Base-by-base conservation (phyloP, 106 monocot species). In the Hemerocallis citrina region DNA sequence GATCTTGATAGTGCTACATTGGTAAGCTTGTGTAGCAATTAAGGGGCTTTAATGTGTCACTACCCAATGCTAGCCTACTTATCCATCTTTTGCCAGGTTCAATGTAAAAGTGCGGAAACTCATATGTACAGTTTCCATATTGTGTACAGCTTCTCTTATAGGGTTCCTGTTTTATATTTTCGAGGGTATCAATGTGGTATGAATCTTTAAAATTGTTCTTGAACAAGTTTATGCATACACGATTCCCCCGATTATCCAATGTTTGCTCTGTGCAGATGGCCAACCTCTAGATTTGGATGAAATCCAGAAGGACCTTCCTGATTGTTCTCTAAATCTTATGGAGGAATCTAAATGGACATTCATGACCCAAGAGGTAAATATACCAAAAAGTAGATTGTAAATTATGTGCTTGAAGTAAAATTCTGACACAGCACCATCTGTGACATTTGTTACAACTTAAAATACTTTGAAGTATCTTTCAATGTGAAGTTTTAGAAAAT, bases 341-440 rank as follows among this genome's bases (percentile, higher is more conserved):
- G 73, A 37, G 22, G 82, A 92, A 51, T 88, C 88, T 44, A 98
- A 82, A 62, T 98, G 92, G 98, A 92, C 98, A 49, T 98, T 81
- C 52, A 77, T 98, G 41, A 98, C 98, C 20, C 62, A 71, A 37
- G 98, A 92, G 88, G 92, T 92, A 68, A 16, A 11, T 48, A 7
- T 25, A 32, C 22, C 21, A 5, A 32, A 29, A 52, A 6, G 15
- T 31, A 54, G 16, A 15, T 32, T 54, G 49, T 54, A 54, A 54
- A 54, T 32, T 54, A 54, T 32, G 15, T 4, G 25, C 23, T 32
- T 32, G n/a, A 32, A 14, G 31, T 4, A 54, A 14, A 54, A 31
- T 54, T 3, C 31, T 54, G 29, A 5, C 31, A 5, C 25, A 12
- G 4, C 8, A 32, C 29, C 13, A 32, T 54, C 10, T 41, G 11